phyloP scores from a whole-genome alignment of 1,139 yeast species.

The Candida anutae region DNA sequence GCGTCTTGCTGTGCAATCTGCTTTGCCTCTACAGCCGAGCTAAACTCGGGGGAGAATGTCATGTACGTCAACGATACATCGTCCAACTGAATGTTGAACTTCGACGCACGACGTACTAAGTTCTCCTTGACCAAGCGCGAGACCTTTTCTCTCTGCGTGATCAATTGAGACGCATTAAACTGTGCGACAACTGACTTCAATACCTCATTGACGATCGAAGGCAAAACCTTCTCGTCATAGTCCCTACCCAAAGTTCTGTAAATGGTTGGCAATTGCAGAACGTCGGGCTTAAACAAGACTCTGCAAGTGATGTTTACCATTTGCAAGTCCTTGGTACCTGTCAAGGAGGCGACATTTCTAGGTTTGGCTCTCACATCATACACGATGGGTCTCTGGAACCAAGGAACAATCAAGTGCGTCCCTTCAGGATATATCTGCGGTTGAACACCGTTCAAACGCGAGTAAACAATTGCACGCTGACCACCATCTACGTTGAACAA shows the following conservation, averaged over 20 bases:
- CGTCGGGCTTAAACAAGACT: slow-evolving; percentile 85
- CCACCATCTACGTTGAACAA: slow-evolving; percentile 98
- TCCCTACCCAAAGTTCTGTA: slow-evolving; percentile 89
- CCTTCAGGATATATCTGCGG: slow-evolving; percentile 89
- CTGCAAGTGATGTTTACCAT: slow-evolving; percentile 99
- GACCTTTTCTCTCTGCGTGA: slow-evolving; percentile 96
- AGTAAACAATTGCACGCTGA: slow-evolving; percentile 92
- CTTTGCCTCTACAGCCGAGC: slow-evolving; percentile 96
- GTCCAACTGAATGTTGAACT: slow-evolving; percentile 80
- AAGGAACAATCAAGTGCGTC: slow-evolving; percentile 88
- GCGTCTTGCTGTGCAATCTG: slow-evolving; percentile 99
- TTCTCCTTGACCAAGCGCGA: slow-evolving; percentile 87
- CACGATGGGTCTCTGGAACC: slow-evolving; percentile 89
- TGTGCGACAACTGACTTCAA: slow-evolving; percentile 96
- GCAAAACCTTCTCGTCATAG: slow-evolving; percentile 93
- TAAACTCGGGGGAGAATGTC: slow-evolving; percentile 97
- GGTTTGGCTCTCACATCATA: slow-evolving; percentile 98
- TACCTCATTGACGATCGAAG: slow-evolving; percentile 95
- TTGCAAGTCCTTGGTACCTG: slow-evolving; percentile 97
- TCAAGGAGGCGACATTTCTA: slow-evolving; percentile 90
- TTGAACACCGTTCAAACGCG: slow-evolving; percentile 80
- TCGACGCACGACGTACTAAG: slow-evolving; percentile 83
- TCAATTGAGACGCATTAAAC: slow-evolving; percentile 94
- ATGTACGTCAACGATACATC: slow-evolving; percentile 93
- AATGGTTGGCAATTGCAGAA: slow-evolving; percentile 68